These are phyloP conservation scores for Russula sp. DNA, from an alignment of 768 basidiomycete species.

Conservation along the genomic window DNA sequence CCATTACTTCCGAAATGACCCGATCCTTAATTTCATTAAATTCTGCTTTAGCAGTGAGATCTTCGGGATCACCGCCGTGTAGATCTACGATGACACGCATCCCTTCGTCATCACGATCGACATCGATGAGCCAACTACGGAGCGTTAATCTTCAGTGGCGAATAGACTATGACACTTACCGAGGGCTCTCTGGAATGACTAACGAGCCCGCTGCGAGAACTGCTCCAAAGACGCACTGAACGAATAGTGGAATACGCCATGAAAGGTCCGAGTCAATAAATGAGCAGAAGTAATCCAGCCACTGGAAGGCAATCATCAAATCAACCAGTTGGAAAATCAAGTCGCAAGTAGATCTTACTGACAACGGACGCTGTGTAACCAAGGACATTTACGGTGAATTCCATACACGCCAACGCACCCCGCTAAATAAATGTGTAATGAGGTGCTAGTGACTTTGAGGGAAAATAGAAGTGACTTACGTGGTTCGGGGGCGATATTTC, in stretches of 20 bases:
- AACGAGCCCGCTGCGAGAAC: slow-evolving; percentile 76
- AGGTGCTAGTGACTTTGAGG: neutral
- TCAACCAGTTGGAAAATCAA: neutral
- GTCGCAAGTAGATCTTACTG: slow-evolving; percentile 28
- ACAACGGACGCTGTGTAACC: slow-evolving; percentile 90
- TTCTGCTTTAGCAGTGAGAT: slow-evolving; percentile 68
- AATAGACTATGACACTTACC: slow-evolving; percentile 36
- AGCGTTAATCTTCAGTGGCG: neutral
- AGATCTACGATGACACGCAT: slow-evolving; percentile 82
- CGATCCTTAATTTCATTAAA: slow-evolving; percentile 85
- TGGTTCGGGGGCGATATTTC: slow-evolving; percentile 93
- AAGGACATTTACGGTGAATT: slow-evolving; percentile 88
- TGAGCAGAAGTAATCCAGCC: slow-evolving; percentile 92
- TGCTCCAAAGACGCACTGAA: slow-evolving; percentile 82
- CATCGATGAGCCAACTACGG: slow-evolving; percentile 81
- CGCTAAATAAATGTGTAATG: slow-evolving; percentile 40
- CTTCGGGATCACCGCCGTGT: slow-evolving; percentile 70
- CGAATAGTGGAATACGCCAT: slow-evolving; percentile 86
- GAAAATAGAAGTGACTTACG: slow-evolving; percentile 32
- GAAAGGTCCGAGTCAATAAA: slow-evolving; percentile 77
- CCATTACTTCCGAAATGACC: slow-evolving; percentile 57
- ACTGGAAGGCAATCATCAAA: slow-evolving; percentile 38
- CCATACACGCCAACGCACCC: slow-evolving; percentile 89
- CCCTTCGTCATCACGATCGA: slow-evolving; percentile 74
- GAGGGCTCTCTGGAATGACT: slow-evolving; percentile 83